phyloP scores from a whole-genome alignment of 2,329 filamentous ascomycete genomes.

The Cladosporium colombiae region DNA sequence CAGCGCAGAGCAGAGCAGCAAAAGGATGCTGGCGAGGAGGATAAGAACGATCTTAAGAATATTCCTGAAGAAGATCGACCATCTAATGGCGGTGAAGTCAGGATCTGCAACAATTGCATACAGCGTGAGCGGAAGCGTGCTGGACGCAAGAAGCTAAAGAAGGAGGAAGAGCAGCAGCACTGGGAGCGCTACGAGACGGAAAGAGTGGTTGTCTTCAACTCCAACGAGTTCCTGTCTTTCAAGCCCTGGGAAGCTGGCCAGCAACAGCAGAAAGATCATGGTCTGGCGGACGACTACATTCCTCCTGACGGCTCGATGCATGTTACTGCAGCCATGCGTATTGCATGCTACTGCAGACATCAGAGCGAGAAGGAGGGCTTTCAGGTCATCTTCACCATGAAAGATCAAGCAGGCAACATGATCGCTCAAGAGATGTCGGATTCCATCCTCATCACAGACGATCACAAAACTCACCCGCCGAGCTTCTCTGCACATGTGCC shows the following conservation, averaged over 20 bases:
- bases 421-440: conserved; percentile 82
- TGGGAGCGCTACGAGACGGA: conserved; percentile 80
- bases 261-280: conserved; percentile 29
- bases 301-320: conserved; percentile 65
- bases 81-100: conserved; percentile 87
- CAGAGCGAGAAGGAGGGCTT: conserved; percentile 93
- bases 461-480: conserved; percentile 79
- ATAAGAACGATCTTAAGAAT: conserved; percentile 50
- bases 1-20: conserved; percentile 44
- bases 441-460: conserved; percentile 95
- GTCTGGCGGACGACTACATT: conserved; percentile 29
- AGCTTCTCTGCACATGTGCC: conserved; percentile 29
- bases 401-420: conserved; percentile 73
- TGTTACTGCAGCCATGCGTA: conserved; percentile 87
- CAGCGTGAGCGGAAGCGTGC: conserved; percentile 87
- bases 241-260: conserved; percentile 53
- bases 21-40: conserved; percentile 41
- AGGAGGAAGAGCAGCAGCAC: conserved; percentile 85
- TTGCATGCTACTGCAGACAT: conserved; percentile 95
- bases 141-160: conserved; percentile 88
- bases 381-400: conserved; percentile 90
- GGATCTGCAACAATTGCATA: conserved; percentile 90
- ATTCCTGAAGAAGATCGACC: conserved; percentile 68
- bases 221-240: conserved; percentile 83
- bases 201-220: conserved; percentile 89